Evolutionary conservation across 805 yeast species (phyloP), one percentile per base, ranked within the genome.

Genomic region (Ogataea sp.): DNA sequence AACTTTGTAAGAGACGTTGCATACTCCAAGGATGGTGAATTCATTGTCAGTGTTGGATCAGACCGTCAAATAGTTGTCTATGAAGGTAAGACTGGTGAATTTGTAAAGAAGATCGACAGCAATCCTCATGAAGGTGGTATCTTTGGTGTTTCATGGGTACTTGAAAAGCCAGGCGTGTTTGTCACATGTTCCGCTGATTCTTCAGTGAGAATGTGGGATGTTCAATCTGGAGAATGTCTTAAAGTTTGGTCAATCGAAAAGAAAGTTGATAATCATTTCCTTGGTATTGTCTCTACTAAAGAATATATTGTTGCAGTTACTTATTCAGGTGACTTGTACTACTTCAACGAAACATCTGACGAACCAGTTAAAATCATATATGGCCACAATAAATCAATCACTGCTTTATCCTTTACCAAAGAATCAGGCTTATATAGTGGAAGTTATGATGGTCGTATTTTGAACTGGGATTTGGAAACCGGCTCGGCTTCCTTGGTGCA

Each of bases 51-150:
- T 50, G 96, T 82, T 3, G 96, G 97, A 18, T 75, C 90, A 24
- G 97, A 93, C 60, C 75, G 94, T 47, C 63, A 68, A 36, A 75
- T 86, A 41, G 83, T 73, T 26, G 58, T 89, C 8, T 93, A 86
- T 58, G 95, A 90, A 45, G 97, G 97, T 18, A 79, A 80, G 48
- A 74, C 84, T 6, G 97, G 97, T 30, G 96, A 84, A 38, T 75
- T 71, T 47, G 39, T 80, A 15, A 68, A 70, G 39, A 73, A 70
- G 49, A 55, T 78, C 21, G 75, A 73, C 4, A 47, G 45, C 17
- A 55, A 58, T 4, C n/a, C n/a, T n/a, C 90, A 90, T 50, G 70
- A 73, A 7, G 95, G 94, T 35, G 89, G 96, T 36, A 73, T 89
- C n/a, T 83, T 80, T 51, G 80, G 83, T 1, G 62, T 89, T 3